Conservation (phyloP, 2,329 filamentous ascomycete species). For the Fusarium solani-melongenae region DNA sequence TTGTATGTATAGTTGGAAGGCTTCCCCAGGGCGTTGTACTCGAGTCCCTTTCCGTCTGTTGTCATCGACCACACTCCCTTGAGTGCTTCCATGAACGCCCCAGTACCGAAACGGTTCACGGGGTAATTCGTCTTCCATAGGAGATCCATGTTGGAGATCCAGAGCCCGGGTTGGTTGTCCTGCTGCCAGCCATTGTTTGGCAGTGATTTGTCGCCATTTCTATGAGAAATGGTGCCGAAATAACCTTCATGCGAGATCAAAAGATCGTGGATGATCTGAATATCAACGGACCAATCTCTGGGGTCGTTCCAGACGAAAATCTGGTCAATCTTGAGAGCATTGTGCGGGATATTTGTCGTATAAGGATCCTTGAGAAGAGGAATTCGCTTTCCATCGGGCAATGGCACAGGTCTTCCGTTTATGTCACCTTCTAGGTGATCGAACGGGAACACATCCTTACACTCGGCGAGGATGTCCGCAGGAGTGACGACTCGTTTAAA, state of each 20-base stretch:
- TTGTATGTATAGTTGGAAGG: slow-evolving; percentile 81
- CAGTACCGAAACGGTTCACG: slow-evolving; percentile 88
- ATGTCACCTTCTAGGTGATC: slow-evolving; percentile 55
- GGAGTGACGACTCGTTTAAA: slow-evolving; percentile 87
- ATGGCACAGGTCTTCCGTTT: slow-evolving; percentile 42
- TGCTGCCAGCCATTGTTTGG: slow-evolving; percentile 84
- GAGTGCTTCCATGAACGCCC: slow-evolving; percentile 86
- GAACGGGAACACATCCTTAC: slow-evolving; percentile 87
- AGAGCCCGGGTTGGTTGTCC: slow-evolving; percentile 82
- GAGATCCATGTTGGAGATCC: slow-evolving; percentile 91
- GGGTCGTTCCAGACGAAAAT: slow-evolving; percentile 97
- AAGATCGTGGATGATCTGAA: slow-evolving; percentile 84
- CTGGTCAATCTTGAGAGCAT: slow-evolving; percentile 82
- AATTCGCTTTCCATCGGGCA: slow-evolving; percentile 50
- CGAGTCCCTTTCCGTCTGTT: slow-evolving; percentile 71
- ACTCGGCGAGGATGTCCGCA: slow-evolving; percentile 80
- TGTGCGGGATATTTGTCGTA: slow-evolving; percentile 48
- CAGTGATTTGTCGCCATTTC: slow-evolving; percentile 73
- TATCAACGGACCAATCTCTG: slow-evolving; percentile 93
- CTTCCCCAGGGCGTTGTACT: slow-evolving; percentile 82
- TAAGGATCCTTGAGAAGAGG: slow-evolving; percentile 47
- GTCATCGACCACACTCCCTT: slow-evolving; percentile 81
- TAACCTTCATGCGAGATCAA: slow-evolving; percentile 82
- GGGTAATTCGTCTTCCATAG: slow-evolving; percentile 90
- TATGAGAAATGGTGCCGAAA: slow-evolving; percentile 80